Conservation (phyloP, 306 rosid species). For the Trifolium repens region DNA sequence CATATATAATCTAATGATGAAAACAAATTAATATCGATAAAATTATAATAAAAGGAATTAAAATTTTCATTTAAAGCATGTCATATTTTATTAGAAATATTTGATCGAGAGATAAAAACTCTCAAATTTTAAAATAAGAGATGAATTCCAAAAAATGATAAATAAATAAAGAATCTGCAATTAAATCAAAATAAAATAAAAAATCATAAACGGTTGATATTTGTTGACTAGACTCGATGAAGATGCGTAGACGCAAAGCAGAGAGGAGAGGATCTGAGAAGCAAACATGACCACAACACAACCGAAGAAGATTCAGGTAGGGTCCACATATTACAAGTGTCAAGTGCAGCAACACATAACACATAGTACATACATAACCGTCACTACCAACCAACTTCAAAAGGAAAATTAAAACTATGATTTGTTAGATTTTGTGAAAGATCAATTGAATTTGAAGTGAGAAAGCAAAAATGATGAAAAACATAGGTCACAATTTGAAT, state of each 20-base stretch:
- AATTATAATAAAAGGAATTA: too few relatives aligned
- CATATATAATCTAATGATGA: too few relatives aligned
- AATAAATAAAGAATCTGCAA: too few relatives aligned
- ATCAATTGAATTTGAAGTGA: neutral
- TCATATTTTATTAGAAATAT: too few relatives aligned
- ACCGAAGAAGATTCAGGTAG: slow-evolving; percentile 45
- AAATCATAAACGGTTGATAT: neutral
- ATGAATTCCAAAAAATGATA: too few relatives aligned
- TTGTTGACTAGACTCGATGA: neutral
- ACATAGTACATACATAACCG: neutral
- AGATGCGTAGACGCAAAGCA: slow-evolving; percentile 37
- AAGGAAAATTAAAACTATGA: neutral
- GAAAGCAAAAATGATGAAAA: slow-evolving; percentile 44
- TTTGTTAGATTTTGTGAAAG: neutral
- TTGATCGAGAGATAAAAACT: too few relatives aligned
- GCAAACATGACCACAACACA: slow-evolving; percentile 48
- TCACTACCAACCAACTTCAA: neutral
- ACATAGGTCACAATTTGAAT: slow-evolving; percentile 49
- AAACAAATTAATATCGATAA: too few relatives aligned
- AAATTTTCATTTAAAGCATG: too few relatives aligned
- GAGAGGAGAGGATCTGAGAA: slow-evolving; percentile 31
- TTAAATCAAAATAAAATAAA: too few relatives aligned
- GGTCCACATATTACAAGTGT: slow-evolving; percentile 33
- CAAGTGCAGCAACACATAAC: slow-evolving; percentile 4
- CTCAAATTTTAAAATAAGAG: too few relatives aligned